Evolutionary conservation across 345 rosid species (phyloP).

Genomic region (Populus pruinosa): DNA sequence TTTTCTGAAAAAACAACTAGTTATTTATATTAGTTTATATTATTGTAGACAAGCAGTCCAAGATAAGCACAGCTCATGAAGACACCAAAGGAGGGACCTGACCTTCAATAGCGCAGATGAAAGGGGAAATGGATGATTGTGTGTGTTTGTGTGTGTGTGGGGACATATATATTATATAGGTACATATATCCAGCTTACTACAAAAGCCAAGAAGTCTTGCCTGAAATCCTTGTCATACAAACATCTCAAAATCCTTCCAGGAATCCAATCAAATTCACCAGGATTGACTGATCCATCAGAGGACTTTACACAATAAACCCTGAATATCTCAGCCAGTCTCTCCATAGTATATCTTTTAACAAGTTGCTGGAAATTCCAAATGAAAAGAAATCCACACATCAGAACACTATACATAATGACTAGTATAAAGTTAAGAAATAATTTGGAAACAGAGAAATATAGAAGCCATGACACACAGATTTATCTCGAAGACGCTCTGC

Average conservation of each 20-base stretch:
- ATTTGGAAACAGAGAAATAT: conserved; percentile 10
- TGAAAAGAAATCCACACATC: conserved; percentile 2
- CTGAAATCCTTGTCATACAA: conserved; percentile 93
- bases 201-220: conserved; percentile 33
- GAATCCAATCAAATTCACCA: conserved; percentile 84
- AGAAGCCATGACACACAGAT: conserved; percentile 57
- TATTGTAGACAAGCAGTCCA: neutral
- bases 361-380: conserved; percentile 48
- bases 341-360: conserved; percentile 91
- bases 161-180: neutral
- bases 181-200: neutral
- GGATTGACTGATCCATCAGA: conserved; percentile 44
- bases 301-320: conserved; percentile 50
- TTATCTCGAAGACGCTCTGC: conserved; percentile 95
- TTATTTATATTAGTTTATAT: neutral
- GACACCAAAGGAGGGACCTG: neutral
- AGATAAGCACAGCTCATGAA: neutral
- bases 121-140: neutral
- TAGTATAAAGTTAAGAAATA: conserved; percentile 16
- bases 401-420: conserved; percentile 6
- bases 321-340: conserved; percentile 77
- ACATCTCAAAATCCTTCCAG: conserved; percentile 91
- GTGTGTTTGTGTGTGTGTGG: neutral
- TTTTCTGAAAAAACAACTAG: neutral
- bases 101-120: neutral